A percentile compares a stretch with the other conserved stretches of the same genome.
Evolutionary conservation across 495 filamentous ascomycete genomes (phyloP).

Genomic region (Recurvomyces mirabilis): DNA sequence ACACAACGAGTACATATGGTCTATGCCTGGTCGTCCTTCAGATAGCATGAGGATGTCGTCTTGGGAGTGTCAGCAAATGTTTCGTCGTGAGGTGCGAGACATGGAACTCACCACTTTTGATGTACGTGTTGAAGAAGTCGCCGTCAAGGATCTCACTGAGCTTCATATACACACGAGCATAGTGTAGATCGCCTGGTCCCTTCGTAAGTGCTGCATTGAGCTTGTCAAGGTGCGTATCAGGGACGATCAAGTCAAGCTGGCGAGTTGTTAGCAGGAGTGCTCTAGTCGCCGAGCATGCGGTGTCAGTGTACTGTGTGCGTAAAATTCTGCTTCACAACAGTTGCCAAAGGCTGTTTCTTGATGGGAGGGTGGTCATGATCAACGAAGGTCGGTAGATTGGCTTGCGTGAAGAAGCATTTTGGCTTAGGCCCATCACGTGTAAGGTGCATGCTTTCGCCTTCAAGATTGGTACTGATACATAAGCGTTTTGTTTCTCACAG

Average conservation of each 20-base stretch:
- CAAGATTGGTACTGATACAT: too few relatives aligned
- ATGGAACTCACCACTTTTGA: slow-evolving; percentile 86
- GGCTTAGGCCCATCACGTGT: slow-evolving; percentile 44
- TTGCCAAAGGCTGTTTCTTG: slow-evolving; percentile 63
- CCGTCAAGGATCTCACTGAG: slow-evolving; percentile 58
- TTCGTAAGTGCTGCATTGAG: slow-evolving; percentile 40
- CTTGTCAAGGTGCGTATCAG: slow-evolving; percentile 51
- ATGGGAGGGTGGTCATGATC: slow-evolving; percentile 58
- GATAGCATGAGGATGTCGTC: slow-evolving; percentile 88
- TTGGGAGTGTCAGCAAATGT: too few relatives aligned
- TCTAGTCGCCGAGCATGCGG: background rate
- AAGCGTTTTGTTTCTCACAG: too few relatives aligned
- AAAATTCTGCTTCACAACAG: slow-evolving; percentile 56
- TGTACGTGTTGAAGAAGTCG: slow-evolving; percentile 76
- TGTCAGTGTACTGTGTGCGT: slow-evolving; percentile 53
- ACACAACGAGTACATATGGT: slow-evolving; percentile 64
- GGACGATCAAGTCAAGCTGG: slow-evolving; percentile 65
- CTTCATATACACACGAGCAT: slow-evolving; percentile 62
- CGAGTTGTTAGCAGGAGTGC: slow-evolving; percentile 3
- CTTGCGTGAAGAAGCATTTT: slow-evolving; percentile 68
- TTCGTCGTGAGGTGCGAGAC: too few relatives aligned
- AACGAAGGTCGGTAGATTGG: slow-evolving; percentile 49
- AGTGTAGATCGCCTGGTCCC: slow-evolving; percentile 38
- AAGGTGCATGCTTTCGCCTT: too few relatives aligned
- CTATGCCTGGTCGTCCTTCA: slow-evolving; percentile 65